Percentiles rank a stretch among this genome's conserved stretches.
These are phyloP conservation scores for Alternaria longipes DNA, from an alignment of 2,329 filamentous ascomycete genomes.

Conservation along the genomic window DNA sequence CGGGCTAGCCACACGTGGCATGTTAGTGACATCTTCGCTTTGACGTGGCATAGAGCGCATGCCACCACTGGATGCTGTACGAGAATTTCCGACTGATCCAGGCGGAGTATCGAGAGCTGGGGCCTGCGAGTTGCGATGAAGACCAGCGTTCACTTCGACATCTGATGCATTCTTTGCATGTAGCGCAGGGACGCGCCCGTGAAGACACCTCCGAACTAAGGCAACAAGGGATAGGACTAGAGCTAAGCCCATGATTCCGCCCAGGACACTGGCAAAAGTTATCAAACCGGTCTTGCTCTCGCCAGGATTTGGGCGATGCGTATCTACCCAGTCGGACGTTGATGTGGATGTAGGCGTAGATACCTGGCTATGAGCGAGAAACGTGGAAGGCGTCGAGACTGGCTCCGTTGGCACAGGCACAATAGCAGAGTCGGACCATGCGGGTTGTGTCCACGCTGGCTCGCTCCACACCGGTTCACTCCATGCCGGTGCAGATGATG, in stretches of 20 bases:
- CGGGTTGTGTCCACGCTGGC: background rate
- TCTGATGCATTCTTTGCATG: background rate
- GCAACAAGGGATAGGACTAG: background rate
- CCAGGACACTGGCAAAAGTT: background rate
- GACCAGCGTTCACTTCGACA: background rate
- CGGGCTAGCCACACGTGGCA: background rate
- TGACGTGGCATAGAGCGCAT: background rate
- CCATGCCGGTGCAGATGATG: too few species aligned
- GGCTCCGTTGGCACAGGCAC: background rate
- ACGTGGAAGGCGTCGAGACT: background rate
- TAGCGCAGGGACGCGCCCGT: rapidly evolving
- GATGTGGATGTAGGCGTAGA: background rate
- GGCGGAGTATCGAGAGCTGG: background rate
- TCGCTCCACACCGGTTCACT: background rate
- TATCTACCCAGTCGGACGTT: background rate
- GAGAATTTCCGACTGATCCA: rapidly evolving
- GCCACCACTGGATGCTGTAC: background rate
- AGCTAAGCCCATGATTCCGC: background rate
- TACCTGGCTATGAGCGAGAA: background rate
- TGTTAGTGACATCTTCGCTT: background rate
- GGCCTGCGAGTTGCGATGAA: background rate
- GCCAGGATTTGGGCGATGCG: background rate
- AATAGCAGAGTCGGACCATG: background rate
- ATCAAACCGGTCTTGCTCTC: background rate
- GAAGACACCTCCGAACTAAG: background rate